Conservation (phyloP, 768 basidiomycete species). For the Suillus discolor region DNA sequence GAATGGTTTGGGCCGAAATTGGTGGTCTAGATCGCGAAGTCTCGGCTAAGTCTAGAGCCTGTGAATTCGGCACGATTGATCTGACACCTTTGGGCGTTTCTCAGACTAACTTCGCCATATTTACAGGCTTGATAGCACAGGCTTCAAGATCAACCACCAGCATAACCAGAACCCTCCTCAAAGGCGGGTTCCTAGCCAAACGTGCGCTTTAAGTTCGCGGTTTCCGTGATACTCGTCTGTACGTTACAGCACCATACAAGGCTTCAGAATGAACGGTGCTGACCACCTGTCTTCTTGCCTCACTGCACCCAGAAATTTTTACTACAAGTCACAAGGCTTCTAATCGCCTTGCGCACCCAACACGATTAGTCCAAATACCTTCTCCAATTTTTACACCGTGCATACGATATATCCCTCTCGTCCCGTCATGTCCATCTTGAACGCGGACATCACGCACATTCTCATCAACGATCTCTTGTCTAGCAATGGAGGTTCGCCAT, state of each 20-base stretch:
- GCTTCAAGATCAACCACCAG: constrained; percentile 15
- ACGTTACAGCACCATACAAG: constrained; percentile 14
- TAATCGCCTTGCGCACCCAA: constrained; percentile 5
- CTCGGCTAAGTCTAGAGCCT: constrained; percentile 30
- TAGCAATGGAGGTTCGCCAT: constrained; percentile 4
- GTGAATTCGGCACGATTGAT: constrained; percentile 20
- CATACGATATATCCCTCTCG: constrained; percentile 2
- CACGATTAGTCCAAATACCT: constrained; percentile 8
- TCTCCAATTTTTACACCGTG: constrained; percentile 10
- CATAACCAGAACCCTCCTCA: not conserved
- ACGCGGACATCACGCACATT: constrained; percentile 38
- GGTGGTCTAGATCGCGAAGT: constrained; percentile 13
- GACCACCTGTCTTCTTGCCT: constrained; percentile 10
- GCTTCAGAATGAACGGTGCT: constrained; percentile 8
- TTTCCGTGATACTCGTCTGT: constrained; percentile 15
- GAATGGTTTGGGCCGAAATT: not conserved
- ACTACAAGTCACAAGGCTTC: constrained; percentile 7
- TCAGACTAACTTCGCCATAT: constrained; percentile 16
- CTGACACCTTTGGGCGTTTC: constrained; percentile 13
- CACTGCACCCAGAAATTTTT: constrained; percentile 8
- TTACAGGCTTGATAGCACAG: constrained; percentile 15
- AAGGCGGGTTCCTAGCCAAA: not conserved
- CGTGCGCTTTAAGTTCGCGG: constrained; percentile 9
- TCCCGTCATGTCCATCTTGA: constrained; percentile 29
- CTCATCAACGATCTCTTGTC: constrained; percentile 30